Evolutionary conservation across 202 grass and related monocot species (phyloP), one percentile per base, ranked within the genome.

Genomic region (Zoysia matrella): DNA sequence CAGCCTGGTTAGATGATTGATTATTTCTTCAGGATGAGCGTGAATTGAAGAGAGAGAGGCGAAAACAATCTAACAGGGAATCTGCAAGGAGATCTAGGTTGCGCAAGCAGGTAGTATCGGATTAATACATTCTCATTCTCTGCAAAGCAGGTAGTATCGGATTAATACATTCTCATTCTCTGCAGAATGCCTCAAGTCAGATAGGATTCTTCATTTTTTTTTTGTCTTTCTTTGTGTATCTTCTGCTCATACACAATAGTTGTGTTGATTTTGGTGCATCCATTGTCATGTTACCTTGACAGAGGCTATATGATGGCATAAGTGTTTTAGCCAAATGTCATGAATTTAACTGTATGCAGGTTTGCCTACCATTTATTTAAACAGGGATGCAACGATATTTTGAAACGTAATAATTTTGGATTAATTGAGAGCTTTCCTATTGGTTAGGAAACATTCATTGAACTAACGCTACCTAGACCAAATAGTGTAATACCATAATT

Each of bases 61-160:
- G 94, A 81, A 97, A 97, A 69, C 94, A 97, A 86, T 97, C 94
- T 78, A 97, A 97, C 62, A 94, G 94, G 69, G 94, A 97, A 73
- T 97, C 94, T 74, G 94, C 94, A 82, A 90, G 94, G 65, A 94
- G 94, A 73, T 97, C 94, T 77, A 97, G 94, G 73, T 83, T 97
- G 68, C 94, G 94, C 65, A 97, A 97, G 83, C 94, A 97, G 94
- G 94, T 97, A 93, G 8, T 72, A 49, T 58, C 66, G 13, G 61
- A 47, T 51, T 70, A 9, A 65, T 76, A 60, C 42, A 65, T 73
- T 81, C n/a, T 83, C 45, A 87, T 81, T 12, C 8, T 15, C 63
- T 69, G 52, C 39, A 63, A 97, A 97, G 83, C 94, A 97, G 94
- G 94, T 97, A 93, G 8, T 72, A 49, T 58, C 66, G 13, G 61